Conservation (phyloP, 2,329 filamentous ascomycete species). For the Waltergamsia citrina region DNA sequence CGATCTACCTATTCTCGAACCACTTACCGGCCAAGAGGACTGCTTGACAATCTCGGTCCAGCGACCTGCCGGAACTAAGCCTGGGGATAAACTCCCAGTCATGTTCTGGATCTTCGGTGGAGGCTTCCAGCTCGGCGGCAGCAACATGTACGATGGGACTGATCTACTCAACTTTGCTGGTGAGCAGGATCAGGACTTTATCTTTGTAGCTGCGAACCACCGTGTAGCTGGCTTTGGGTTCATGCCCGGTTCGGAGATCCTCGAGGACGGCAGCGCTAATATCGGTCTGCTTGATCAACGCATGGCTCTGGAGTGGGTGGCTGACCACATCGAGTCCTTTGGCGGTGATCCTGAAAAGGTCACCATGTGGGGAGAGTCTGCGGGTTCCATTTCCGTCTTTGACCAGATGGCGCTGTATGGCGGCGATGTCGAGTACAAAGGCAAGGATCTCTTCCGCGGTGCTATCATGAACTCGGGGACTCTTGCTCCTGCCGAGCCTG, state of each 20-base stretch:
- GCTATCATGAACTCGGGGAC: conserved; percentile 72
- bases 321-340: conserved; percentile 68
- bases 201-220: conserved; percentile 74
- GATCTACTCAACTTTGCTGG: conserved; percentile 35
- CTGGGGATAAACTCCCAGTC: conserved; percentile 51
- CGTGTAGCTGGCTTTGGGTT: conserved; percentile 68
- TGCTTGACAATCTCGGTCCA: conserved; percentile 54
- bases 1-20: conserved; percentile 50
- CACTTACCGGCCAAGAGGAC: conserved; percentile 54
- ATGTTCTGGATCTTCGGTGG: conserved; percentile 65
- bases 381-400: conserved; percentile 63
- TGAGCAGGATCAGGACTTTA: conserved; percentile 39
- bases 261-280: conserved; percentile 59
- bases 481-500: conserved; percentile 48
- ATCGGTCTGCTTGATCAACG: conserved; percentile 65
- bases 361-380: conserved; percentile 70
- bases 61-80: conserved; percentile 44
- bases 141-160: conserved; percentile 41
- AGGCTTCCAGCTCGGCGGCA: conserved; percentile 48
- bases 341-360: conserved; percentile 73
- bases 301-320: conserved; percentile 64
- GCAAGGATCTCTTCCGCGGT: conserved; percentile 62
- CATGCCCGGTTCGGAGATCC: conserved; percentile 57
- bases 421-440: conserved; percentile 66
- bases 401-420: conserved; percentile 69